Base-by-base conservation (phyloP, 495 filamentous ascomycete genomes). In the Podospora anserina region DNA sequence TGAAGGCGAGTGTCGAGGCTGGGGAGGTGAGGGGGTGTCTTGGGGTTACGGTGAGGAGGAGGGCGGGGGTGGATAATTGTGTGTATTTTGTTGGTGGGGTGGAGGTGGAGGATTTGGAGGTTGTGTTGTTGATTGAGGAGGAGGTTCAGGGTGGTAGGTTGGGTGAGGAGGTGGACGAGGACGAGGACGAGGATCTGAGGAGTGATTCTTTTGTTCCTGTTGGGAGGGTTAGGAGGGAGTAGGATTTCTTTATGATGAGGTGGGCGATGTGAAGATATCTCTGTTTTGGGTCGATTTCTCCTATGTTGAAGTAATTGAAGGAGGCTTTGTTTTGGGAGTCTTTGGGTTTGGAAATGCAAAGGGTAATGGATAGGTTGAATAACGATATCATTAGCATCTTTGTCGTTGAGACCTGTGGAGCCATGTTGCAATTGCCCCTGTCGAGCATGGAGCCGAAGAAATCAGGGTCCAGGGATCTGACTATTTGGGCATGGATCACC, bases 31-130 rank as follows among this genome's bases (percentile, higher is more conserved):
- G 23, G 5, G 19, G 23, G n/a, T 58, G 55, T 58, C 55, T 58
- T 26, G 55, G 55, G n/a, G 55, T 58, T 19, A 58, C 55, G 15
- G n/a, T 58, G n/a, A 19, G 11, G n/a, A 58, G 23, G n/a, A 18
- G 55, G 55, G 5, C 3, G 0, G 19, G 5, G 19, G 55, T 58
- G 55, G 55, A 58, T 58, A 58, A 58, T 13, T 58, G 55, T 18
- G 7, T 58, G 55, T 58, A 58, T 18, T 58, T 58, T 23, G n/a
- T 58, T 19, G 55, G 55, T 1, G n/a, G 23, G n/a, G 23, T 18
- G 4, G 55, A 58, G n/a, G 55, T 58, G n/a, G n/a, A 26, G n/a
- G 55, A 58, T 58, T 58, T 58, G 55, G 55, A 58, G 19, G 39
- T 49, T 49, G 39, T 18, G 7, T 23, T 20, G 55, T 58, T 26